phyloP scores from a whole-genome alignment of 2,329 filamentous ascomycete species.

The Pseudogymnoascus sp. region DNA sequence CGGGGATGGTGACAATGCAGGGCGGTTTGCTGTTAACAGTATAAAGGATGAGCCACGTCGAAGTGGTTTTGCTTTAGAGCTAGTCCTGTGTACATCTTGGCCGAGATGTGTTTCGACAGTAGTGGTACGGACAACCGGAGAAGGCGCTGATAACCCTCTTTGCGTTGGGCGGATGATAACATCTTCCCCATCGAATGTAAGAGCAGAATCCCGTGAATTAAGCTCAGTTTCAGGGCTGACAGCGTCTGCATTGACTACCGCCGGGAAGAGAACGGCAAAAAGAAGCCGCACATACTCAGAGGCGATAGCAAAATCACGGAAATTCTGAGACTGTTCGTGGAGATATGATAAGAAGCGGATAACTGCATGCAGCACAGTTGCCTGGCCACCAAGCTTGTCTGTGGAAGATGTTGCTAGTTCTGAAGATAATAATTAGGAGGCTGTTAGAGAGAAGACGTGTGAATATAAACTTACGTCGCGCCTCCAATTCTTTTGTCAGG shows the following conservation, averaged over 20 bases:
- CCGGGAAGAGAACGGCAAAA: constrained; percentile 72
- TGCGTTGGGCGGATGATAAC: constrained; percentile 59
- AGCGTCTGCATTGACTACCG: constrained; percentile 77
- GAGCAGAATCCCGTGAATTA: constrained; percentile 68
- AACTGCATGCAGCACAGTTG: constrained; percentile 62
- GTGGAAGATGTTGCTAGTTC: constrained; percentile 35
- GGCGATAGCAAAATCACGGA: constrained; percentile 71
- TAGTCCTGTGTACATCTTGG: constrained; percentile 32
- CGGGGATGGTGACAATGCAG: constrained; percentile 48
- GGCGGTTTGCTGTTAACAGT: constrained; percentile 62
- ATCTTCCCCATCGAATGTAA: constrained; percentile 80
- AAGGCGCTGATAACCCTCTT: constrained; percentile 46
- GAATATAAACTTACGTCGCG: constrained; percentile 36
- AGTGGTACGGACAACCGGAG: constrained; percentile 66
- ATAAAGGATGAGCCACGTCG: constrained; percentile 86
- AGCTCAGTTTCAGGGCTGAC: constrained; percentile 79
- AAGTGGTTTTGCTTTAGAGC: constrained; percentile 50
- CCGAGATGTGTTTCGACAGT: constrained; percentile 44
- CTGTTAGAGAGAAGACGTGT: background rate
- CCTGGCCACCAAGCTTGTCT: constrained; percentile 47
- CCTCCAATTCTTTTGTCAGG: constrained; percentile 50
- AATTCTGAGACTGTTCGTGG: constrained; percentile 65
- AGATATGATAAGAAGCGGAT: constrained; percentile 72
- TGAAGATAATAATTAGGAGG: constrained; percentile 5
- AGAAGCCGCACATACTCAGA: constrained; percentile 78